Conservation (phyloP, 345 rosid genomes). For the Gossypium herbaceum region DNA sequence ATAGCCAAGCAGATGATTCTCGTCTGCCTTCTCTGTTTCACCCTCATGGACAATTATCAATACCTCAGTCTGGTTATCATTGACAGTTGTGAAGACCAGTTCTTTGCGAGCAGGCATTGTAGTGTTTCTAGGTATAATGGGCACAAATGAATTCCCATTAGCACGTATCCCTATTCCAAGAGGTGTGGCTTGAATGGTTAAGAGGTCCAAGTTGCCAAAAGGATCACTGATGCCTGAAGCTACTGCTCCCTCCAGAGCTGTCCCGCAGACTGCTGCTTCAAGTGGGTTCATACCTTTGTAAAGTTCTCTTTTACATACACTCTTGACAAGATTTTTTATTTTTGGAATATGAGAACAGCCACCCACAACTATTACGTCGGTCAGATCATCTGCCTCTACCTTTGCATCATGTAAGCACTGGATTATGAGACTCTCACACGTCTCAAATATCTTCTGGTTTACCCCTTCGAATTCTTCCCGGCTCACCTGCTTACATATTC, state of each 20-base stretch:
- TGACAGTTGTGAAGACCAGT: constrained; percentile 57
- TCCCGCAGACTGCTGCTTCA: constrained; percentile 79
- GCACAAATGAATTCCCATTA: constrained; percentile 50
- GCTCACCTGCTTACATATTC: constrained; percentile 42
- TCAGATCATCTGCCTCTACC: constrained; percentile 49
- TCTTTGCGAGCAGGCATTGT: constrained; percentile 76
- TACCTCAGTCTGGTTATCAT: constrained; percentile 64
- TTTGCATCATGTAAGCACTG: constrained; percentile 72
- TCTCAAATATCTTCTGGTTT: constrained; percentile 54
- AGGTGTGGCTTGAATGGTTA: constrained; percentile 73
- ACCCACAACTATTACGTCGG: constrained; percentile 72
- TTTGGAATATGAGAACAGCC: constrained; percentile 74
- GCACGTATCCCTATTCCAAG: constrained; percentile 65
- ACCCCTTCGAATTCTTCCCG: constrained; percentile 69
- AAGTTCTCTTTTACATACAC: constrained; percentile 47
- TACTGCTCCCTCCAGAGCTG: constrained; percentile 90
- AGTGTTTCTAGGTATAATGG: constrained; percentile 59
- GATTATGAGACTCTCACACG: constrained; percentile 49
- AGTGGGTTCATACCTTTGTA: constrained; percentile 57
- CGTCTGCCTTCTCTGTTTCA: constrained; percentile 56
- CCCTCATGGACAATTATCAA: constrained; percentile 78
- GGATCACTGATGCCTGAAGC: constrained; percentile 84
- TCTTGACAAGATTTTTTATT: constrained; percentile 41
- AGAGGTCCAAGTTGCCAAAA: constrained; percentile 69
- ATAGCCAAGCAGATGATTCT: constrained; percentile 77